A percentile compares a stretch with the other conserved stretches of the same genome.
Evolutionary conservation across 345 rosid genomes (phyloP).

Genomic region (Euclidium syriacum): DNA sequence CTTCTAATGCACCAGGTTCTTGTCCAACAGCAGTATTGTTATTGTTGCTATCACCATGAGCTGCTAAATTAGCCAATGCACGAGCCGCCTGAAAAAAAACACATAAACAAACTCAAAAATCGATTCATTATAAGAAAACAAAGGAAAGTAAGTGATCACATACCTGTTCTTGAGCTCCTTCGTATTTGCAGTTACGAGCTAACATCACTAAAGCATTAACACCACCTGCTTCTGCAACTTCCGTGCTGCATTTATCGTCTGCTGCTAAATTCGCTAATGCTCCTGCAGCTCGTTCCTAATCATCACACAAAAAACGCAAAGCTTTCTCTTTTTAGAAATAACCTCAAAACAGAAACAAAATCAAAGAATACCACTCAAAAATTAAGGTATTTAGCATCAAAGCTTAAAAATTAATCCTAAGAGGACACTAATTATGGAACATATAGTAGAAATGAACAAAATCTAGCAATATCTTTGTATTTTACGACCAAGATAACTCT

Average conservation of each 20-base stretch:
- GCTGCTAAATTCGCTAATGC: slow-evolving; percentile 86
- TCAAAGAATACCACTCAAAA: neutral
- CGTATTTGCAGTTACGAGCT: slow-evolving; percentile 61
- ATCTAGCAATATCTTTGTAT: slow-evolving; percentile 1
- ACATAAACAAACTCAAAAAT: neutral
- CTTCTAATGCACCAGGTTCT: slow-evolving; percentile 82
- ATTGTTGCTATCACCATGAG: slow-evolving; percentile 85
- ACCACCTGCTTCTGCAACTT: slow-evolving; percentile 70
- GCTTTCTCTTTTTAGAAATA: neutral
- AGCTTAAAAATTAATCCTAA: too few species aligned
- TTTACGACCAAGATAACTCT: neutral
- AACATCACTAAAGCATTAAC: slow-evolving; percentile 71
- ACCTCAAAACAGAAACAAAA: neutral
- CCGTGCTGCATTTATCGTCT: slow-evolving; percentile 70
- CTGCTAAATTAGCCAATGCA: slow-evolving; percentile 86
- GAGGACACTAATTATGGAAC: too few species aligned
- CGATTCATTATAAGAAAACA: neutral
- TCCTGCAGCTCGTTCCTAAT: slow-evolving; percentile 84
- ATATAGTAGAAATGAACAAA: too few species aligned
- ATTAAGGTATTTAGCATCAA: neutral
- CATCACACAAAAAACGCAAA: neutral
- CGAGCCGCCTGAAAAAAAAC: slow-evolving; percentile 66
- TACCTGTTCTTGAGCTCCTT: slow-evolving; percentile 78
- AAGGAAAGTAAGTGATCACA: too few species aligned
- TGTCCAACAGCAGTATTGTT: slow-evolving; percentile 84